phyloP scores from a whole-genome alignment of 768 basidiomycete genomes.

The Agrocybe chaxingu region DNA sequence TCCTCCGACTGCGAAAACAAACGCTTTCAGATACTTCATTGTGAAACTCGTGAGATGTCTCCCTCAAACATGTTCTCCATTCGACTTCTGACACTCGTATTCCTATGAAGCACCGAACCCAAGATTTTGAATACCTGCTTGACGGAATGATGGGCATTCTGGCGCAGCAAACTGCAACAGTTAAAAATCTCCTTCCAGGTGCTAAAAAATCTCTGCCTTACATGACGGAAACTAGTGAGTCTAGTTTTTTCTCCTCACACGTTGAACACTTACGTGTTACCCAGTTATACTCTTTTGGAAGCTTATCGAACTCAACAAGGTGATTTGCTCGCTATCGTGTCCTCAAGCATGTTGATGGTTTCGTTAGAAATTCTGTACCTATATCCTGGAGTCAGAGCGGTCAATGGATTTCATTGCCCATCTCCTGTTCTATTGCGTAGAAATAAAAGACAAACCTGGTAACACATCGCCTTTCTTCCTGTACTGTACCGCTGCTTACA shows the following conservation, averaged over 20 bases:
- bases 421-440: slow-evolving; percentile 77
- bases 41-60: slow-evolving; percentile 70
- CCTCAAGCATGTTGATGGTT: not conserved
- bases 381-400: slow-evolving; percentile 77
- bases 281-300: slow-evolving; percentile 86
- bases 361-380: slow-evolving; percentile 81
- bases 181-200: slow-evolving; percentile 78
- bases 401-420: slow-evolving; percentile 75
- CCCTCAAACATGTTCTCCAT: not conserved
- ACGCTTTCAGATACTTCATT: slow-evolving; percentile 90
- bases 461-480: slow-evolving; percentile 22
- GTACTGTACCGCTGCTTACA: slow-evolving; percentile 5
- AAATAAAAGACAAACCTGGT: slow-evolving; percentile 95
- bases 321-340: slow-evolving; percentile 22
- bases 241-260: not conserved
- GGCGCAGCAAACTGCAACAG: slow-evolving; percentile 71
- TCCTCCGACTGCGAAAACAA: slow-evolving; percentile 63
- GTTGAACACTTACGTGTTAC: slow-evolving; percentile 7
- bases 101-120: slow-evolving; percentile 69
- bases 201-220: slow-evolving; percentile 83
- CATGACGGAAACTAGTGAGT: slow-evolving; percentile 76
- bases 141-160: slow-evolving; percentile 67
- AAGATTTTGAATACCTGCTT: slow-evolving; percentile 85
- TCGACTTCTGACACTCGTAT: slow-evolving; percentile 8
- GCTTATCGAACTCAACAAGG: slow-evolving; percentile 90